These are phyloP conservation scores for Diaporthe vexans DNA, from an alignment of 2,329 filamentous ascomycete genomes.

Conservation along the genomic window DNA sequence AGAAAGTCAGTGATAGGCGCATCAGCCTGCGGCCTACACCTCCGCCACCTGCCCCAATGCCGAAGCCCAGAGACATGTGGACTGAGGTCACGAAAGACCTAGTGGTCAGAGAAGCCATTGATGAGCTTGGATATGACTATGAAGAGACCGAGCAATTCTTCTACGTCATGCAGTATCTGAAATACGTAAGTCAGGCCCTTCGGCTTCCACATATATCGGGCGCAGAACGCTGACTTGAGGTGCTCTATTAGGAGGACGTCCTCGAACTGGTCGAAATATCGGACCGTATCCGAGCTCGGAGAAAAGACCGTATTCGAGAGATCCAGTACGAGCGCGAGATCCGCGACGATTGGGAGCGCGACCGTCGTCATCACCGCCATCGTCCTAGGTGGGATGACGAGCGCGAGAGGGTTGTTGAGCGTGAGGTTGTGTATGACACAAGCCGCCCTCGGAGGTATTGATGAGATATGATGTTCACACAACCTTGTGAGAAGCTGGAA, in stretches of 20 bases:
- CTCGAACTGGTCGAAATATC: conserved; percentile 85
- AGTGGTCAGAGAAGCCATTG: conserved; percentile 87
- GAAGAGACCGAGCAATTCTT: conserved; percentile 92
- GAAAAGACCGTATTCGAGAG: conserved; percentile 66
- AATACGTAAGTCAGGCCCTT: conserved; percentile 76
- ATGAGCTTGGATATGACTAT: conserved; percentile 86
- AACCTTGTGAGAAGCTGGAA: not conserved
- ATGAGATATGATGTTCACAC: not conserved
- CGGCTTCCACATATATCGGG: not conserved
- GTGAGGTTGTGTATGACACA: conserved; percentile 73
- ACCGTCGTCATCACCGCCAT: conserved; percentile 49
- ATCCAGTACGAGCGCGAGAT: conserved; percentile 72
- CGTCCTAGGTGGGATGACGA: conserved; percentile 58
- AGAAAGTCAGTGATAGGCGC: conserved; percentile 68
- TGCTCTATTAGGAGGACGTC: conserved; percentile 80
- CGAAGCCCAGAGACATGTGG: conserved; percentile 80
- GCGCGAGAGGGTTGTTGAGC: conserved; percentile 72
- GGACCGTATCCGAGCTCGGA: conserved; percentile 81
- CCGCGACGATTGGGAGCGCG: conserved; percentile 65
- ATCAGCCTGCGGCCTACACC: conserved; percentile 55
- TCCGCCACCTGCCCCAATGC: conserved; percentile 49
- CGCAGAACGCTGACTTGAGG: conserved; percentile 50
- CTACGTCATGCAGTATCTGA: conserved; percentile 92
- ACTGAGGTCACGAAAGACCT: conserved; percentile 97
- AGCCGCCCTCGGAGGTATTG: conserved; percentile 45